Evolutionary conservation across 352 stramenopile genomes (phyloP).

Genomic region (Elongisporangium anandrum): DNA sequence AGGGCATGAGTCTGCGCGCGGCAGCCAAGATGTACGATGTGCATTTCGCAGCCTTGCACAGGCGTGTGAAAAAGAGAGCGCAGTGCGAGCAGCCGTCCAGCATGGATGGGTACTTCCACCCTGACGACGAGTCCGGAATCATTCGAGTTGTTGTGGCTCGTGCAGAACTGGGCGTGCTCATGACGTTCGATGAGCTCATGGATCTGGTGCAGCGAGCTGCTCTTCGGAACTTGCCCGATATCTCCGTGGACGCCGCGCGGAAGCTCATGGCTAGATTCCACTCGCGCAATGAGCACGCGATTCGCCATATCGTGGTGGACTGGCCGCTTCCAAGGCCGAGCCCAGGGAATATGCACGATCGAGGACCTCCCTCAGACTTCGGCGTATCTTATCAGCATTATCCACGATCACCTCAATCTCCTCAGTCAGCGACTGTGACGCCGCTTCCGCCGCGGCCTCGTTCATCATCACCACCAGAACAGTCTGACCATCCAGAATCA

Average conservation of each 20-base stretch:
- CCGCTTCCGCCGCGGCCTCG: background rate
- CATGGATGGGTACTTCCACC: constrained; percentile 35
- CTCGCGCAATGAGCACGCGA: constrained; percentile 43
- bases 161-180: constrained; percentile 53
- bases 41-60: constrained; percentile 55
- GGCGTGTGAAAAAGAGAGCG: constrained; percentile 50
- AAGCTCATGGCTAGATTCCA: constrained; percentile 47
- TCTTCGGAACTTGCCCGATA: constrained; percentile 50
- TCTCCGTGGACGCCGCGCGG: constrained; percentile 47
- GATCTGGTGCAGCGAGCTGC: constrained; percentile 44
- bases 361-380: constrained; percentile 3
- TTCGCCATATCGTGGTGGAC: constrained; percentile 42
- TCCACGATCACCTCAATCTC: background rate
- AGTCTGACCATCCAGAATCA: background rate
- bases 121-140: constrained; percentile 50
- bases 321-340: constrained; percentile 21
- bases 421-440: background rate
- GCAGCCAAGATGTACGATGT: constrained; percentile 43
- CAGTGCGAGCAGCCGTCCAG: constrained; percentile 12
- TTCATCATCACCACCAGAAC: background rate
- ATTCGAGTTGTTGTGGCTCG: constrained; percentile 50
- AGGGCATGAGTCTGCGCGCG: constrained; percentile 52
- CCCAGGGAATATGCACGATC: background rate
- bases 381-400: background rate
- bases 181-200: constrained; percentile 67